Conservation (phyloP, 345 rosid genomes). For the Toxicodendron radicans region DNA sequence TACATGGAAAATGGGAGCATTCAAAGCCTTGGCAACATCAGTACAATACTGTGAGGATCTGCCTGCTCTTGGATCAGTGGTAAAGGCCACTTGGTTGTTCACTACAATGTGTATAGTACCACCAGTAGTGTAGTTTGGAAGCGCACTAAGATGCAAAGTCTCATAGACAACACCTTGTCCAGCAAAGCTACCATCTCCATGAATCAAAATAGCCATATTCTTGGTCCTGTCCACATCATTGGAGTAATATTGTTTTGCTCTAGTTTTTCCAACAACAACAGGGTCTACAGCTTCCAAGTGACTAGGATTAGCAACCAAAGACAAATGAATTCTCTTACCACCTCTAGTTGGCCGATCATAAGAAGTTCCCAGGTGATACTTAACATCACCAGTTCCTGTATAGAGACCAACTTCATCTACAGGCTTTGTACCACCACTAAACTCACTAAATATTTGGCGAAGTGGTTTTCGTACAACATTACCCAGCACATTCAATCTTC, state of each 20-base stretch:
- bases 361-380: slow-evolving; percentile 83
- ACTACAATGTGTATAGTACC: slow-evolving; percentile 86
- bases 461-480: slow-evolving; percentile 81
- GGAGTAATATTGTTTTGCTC: slow-evolving; percentile 80
- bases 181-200: slow-evolving; percentile 91
- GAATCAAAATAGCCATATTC: slow-evolving; percentile 76
- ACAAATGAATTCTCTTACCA: slow-evolving; percentile 79
- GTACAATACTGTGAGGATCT: slow-evolving; percentile 88
- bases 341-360: slow-evolving; percentile 90
- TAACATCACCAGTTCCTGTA: slow-evolving; percentile 86
- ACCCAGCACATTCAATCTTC: slow-evolving; percentile 75
- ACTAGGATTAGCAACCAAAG: slow-evolving; percentile 88
- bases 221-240: slow-evolving; percentile 61
- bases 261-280: slow-evolving; percentile 78
- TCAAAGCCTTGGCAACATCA: slow-evolving; percentile 83
- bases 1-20: slow-evolving; percentile 81
- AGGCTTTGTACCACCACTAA: slow-evolving; percentile 78
- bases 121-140: slow-evolving; percentile 75
- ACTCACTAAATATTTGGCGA: slow-evolving; percentile 79
- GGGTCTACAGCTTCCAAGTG: slow-evolving; percentile 91
- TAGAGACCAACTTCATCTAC: slow-evolving; percentile 81
- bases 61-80: slow-evolving; percentile 76
- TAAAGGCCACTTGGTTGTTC: slow-evolving; percentile 87
- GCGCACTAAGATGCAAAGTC: slow-evolving; percentile 87
- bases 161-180: slow-evolving; percentile 91